Percentiles rank a stretch among this genome's conserved stretches.
Evolutionary conservation across 75 land plant species (phyloP).

Genomic region (Sequoiadendron giganteum): DNA sequence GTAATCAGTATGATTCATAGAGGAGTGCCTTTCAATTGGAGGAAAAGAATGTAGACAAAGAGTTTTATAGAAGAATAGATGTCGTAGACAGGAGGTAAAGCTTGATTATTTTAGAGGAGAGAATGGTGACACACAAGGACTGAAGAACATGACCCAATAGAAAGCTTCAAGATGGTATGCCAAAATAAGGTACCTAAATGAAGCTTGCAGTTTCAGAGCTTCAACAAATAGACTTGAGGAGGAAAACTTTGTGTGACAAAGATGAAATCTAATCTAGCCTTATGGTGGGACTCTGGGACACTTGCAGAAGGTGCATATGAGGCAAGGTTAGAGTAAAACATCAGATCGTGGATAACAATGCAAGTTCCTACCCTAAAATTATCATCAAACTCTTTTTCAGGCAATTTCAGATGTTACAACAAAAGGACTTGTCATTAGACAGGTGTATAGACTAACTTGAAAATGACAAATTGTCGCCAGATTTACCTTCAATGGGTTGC

Average conservation of each 20-base stretch:
- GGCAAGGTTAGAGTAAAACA: neutral
- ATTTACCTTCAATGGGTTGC: neutral
- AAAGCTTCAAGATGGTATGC: neutral
- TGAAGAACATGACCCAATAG: neutral
- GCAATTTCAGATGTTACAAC: neutral
- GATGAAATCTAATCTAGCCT: neutral
- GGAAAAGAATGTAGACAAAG: neutral
- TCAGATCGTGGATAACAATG: neutral
- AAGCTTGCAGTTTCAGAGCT: neutral
- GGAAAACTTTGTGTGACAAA: neutral
- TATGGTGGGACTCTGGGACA: neutral
- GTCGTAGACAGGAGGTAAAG: neutral
- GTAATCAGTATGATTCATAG: neutral
- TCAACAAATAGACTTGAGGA: neutral
- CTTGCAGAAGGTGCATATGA: neutral
- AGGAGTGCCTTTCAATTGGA: neutral
- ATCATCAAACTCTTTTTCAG: neutral
- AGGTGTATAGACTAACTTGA: neutral
- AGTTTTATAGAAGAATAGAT: neutral
- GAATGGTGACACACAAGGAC: neutral
- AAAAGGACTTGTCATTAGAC: neutral
- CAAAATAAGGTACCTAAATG: neutral
- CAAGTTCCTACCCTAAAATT: neutral
- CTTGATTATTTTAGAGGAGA: neutral
- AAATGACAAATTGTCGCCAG: neutral